Conservation (phyloP, 345 rosid genomes). For the Ailanthus altissimus region DNA sequence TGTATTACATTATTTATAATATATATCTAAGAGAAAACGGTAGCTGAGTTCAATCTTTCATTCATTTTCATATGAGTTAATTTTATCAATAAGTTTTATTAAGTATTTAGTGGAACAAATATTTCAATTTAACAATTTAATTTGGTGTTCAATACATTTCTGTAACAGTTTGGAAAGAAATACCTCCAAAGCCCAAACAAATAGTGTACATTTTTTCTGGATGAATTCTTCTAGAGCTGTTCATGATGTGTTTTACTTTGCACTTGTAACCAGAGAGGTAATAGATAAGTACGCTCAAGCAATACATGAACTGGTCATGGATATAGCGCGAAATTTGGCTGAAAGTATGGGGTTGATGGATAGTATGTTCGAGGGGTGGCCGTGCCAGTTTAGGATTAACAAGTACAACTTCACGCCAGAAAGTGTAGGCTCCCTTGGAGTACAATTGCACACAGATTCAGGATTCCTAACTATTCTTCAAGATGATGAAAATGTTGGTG, state of each 20-base stretch:
- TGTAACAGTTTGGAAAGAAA: too few species aligned
- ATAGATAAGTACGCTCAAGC: constrained; percentile 62
- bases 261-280: constrained; percentile 45
- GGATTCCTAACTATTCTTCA: constrained; percentile 77
- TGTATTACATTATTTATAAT: too few species aligned
- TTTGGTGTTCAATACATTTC: too few species aligned
- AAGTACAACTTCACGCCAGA: constrained; percentile 72
- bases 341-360: constrained; percentile 50
- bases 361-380: constrained; percentile 58
- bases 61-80: too few species aligned
- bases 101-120: too few species aligned
- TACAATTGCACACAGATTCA: constrained; percentile 77
- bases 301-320: constrained; percentile 47
- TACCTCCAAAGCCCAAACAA: too few species aligned
- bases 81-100: too few species aligned
- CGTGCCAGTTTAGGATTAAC: constrained; percentile 83
- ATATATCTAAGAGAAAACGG: too few species aligned
- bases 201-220: too few species aligned
- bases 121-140: too few species aligned
- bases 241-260: neutral
- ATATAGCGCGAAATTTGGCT: constrained; percentile 54
- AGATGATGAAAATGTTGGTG: constrained; percentile 73
- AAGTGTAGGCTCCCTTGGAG: constrained; percentile 63
- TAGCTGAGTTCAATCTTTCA: too few species aligned
- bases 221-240: too few species aligned